These are phyloP conservation scores for Phoma sp. DNA, from an alignment of 2,329 filamentous ascomycete genomes.

Conservation along the genomic window DNA sequence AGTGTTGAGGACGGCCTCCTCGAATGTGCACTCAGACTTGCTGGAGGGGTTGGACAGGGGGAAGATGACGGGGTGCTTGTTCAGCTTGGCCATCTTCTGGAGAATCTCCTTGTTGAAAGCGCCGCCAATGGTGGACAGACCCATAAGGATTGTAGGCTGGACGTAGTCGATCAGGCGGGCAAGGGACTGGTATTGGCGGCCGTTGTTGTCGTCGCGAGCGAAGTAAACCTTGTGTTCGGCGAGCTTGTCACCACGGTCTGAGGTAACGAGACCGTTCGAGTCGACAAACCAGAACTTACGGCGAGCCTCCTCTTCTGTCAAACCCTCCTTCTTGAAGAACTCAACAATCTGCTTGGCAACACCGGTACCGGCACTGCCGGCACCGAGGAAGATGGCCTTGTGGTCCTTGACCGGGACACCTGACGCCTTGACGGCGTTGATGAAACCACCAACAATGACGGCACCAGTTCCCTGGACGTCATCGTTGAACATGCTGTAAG, in stretches of 20 bases:
- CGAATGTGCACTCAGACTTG: constrained; percentile 97
- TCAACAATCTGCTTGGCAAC: constrained; percentile 98
- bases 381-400: constrained; percentile 93
- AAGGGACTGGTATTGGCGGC: constrained; percentile 75
- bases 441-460: constrained; percentile 85
- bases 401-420: constrained; percentile 88
- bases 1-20: constrained; percentile 89
- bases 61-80: constrained; percentile 79
- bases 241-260: constrained; percentile 90
- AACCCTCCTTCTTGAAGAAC: constrained; percentile 91
- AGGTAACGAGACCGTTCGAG: constrained; percentile 93
- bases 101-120: constrained; percentile 91
- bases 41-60: constrained; percentile 94
- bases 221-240: constrained; percentile 85
- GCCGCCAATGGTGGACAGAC: constrained; percentile 91
- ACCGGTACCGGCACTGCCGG: constrained; percentile 93
- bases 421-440: constrained; percentile 80
- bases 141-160: constrained; percentile 92
- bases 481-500: constrained; percentile 97
- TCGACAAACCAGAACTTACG: constrained; percentile 98
- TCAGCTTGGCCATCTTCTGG: constrained; percentile 64
- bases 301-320: constrained; percentile 85
- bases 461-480: constrained; percentile 98
- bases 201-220: constrained; percentile 69
- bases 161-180: constrained; percentile 94